phyloP scores from a whole-genome alignment of 2,329 filamentous ascomycete species.

The Ustilaginoidea virens region DNA sequence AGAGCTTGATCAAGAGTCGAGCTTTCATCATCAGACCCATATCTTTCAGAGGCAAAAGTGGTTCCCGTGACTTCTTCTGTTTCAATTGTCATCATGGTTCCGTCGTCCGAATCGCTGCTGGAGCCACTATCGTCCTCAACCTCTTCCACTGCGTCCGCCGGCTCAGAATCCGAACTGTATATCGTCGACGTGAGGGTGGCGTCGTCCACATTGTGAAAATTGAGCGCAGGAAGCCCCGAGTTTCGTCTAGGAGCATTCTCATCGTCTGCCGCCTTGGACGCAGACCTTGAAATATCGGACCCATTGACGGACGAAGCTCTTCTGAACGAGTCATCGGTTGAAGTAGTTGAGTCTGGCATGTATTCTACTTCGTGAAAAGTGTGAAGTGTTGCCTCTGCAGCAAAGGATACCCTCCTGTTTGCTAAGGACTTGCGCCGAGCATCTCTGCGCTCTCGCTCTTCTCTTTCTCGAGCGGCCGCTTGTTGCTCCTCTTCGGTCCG shows the following conservation, averaged over 20 bases:
- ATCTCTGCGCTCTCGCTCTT: conserved; percentile 64
- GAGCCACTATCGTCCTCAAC: conserved; percentile 32
- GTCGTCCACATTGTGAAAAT: conserved; percentile 50
- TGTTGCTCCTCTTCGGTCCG: conserved; percentile 58
- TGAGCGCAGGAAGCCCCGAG: conserved; percentile 49
- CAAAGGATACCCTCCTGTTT: conserved; percentile 89
- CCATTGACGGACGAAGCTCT: conserved; percentile 46
- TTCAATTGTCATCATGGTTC: conserved; percentile 70
- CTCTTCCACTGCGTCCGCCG: conserved; percentile 37
- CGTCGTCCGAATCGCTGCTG: conserved; percentile 52
- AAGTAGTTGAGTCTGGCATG: conserved; percentile 71
- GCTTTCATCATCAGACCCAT: conserved; percentile 50
- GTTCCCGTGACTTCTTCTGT: conserved; percentile 61
- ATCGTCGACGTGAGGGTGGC: conserved; percentile 62
- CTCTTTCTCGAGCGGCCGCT: conserved; percentile 51
- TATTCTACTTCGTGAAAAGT: conserved; percentile 94
- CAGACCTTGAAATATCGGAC: conserved; percentile 20
- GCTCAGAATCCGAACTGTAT: conserved; percentile 52
- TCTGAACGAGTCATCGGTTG: conserved; percentile 60
- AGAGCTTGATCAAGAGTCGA: conserved; percentile 64
- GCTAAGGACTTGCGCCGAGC: conserved; percentile 85
- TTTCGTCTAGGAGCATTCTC: conserved; percentile 49
- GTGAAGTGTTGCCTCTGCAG: conserved; percentile 89
- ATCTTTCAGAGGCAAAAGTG: conserved; percentile 45
- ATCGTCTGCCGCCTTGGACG: conserved; percentile 44